Percentiles rank a stretch among this genome's conserved stretches.
These are phyloP conservation scores for Fusarium begoniae DNA, from an alignment of 2,329 filamentous ascomycete genomes.

Conservation along the genomic window DNA sequence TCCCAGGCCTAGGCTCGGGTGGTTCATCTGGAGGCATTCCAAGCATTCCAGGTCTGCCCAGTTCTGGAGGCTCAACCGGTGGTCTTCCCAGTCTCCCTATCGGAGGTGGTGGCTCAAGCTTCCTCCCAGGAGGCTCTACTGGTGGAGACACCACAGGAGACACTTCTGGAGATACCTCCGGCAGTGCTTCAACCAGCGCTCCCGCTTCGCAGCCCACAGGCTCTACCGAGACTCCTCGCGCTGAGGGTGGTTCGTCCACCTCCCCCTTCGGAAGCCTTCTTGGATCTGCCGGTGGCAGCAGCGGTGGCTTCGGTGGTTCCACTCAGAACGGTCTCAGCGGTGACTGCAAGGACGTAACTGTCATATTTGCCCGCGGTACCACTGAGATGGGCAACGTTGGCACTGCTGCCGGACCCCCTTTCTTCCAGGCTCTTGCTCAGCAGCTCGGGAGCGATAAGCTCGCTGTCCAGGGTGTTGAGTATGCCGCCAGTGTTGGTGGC, in stretches of 20 bases:
- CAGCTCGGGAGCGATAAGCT: slow-evolving; percentile 54
- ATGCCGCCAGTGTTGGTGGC: slow-evolving; percentile 56
- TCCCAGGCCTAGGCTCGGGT: background rate
- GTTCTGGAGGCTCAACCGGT: background rate
- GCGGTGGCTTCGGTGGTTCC: slow-evolving; percentile 17
- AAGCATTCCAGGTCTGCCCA: background rate
- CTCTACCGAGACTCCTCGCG: background rate
- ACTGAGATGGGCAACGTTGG: slow-evolving; percentile 63
- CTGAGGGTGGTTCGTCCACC: background rate
- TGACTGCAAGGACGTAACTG: slow-evolving; percentile 51
- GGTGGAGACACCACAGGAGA: background rate
- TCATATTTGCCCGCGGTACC: slow-evolving; percentile 67
- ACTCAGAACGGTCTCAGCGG: slow-evolving; percentile 39
- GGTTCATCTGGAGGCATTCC: background rate
- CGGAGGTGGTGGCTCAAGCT: background rate
- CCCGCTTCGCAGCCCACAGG: background rate
- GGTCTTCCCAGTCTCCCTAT: background rate
- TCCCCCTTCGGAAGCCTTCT: background rate
- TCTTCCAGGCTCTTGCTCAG: slow-evolving; percentile 56
- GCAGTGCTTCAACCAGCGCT: background rate
- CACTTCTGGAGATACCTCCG: background rate
- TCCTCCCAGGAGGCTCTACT: background rate
- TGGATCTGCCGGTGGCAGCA: slow-evolving; percentile 1
- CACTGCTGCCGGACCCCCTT: slow-evolving; percentile 57
- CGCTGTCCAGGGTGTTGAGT: slow-evolving; percentile 64